Percentiles rank a stretch among this genome's conserved stretches.
phyloP scores from a whole-genome alignment of 2,329 filamentous ascomycete genomes.

The Daldinia sp. region DNA sequence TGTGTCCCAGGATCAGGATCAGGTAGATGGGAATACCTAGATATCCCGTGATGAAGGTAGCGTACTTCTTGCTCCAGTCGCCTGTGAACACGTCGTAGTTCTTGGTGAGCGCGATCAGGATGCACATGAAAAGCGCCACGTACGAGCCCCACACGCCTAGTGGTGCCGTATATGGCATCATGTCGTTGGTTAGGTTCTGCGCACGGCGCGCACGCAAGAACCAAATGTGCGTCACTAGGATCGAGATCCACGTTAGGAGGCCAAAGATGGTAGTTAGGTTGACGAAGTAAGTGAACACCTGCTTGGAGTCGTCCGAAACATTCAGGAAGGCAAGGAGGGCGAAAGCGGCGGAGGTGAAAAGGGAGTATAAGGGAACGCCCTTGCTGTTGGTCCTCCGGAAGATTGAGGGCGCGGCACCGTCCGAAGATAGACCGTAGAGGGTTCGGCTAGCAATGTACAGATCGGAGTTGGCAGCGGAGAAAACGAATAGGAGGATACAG shows the following conservation, averaged over 20 bases:
- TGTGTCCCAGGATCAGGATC: conserved; percentile 73
- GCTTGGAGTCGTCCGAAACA: conserved; percentile 63
- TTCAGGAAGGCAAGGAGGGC: conserved; percentile 75
- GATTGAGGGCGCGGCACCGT: conserved; percentile 75
- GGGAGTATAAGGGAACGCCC: conserved; percentile 74
- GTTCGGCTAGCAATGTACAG: conserved; percentile 79
- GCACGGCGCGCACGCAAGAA: conserved; percentile 70
- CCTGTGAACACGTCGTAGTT: conserved; percentile 77
- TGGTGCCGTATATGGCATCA: conserved; percentile 72
- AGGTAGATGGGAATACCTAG: conserved; percentile 80
- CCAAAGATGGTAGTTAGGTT: conserved; percentile 74
- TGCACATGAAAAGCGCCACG: conserved; percentile 73
- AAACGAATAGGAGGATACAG: conserved; percentile 78
- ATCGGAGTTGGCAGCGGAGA: conserved; percentile 80
- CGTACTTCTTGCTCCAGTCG: conserved; percentile 61
- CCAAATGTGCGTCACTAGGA: conserved; percentile 72
- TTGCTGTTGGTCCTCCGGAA: conserved; percentile 75
- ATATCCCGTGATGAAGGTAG: conserved; percentile 81
- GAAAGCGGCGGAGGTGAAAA: conserved; percentile 68
- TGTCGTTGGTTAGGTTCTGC: conserved; percentile 63
- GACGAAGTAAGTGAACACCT: conserved; percentile 71
- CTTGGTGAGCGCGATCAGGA: conserved; percentile 80
- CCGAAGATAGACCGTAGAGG: conserved; percentile 75
- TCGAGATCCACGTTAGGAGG: conserved; percentile 72
- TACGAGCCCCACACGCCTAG: conserved; percentile 76